These are phyloP conservation scores for Taphrina confusa DNA, from an alignment of 1,139 yeast species.

Conservation along the genomic window DNA sequence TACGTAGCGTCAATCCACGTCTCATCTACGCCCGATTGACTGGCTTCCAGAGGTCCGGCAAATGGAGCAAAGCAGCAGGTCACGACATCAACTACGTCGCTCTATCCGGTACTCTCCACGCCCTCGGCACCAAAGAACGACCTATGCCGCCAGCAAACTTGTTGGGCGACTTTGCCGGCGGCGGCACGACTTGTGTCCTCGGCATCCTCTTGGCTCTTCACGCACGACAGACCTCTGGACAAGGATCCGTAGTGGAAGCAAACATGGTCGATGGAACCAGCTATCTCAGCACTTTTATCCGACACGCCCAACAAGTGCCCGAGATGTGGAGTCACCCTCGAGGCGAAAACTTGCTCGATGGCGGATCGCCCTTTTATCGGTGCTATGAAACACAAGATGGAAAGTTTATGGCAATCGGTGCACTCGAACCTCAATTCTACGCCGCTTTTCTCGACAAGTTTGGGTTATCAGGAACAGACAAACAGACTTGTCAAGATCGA, in stretches of 20 bases:
- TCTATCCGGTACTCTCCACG: constrained; percentile 39
- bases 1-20: constrained; percentile 33
- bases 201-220: constrained; percentile 40
- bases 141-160: constrained; percentile 30
- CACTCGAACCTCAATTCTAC: constrained; percentile 42
- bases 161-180: constrained; percentile 42
- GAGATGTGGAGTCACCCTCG: constrained; percentile 32
- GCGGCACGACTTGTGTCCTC: constrained; percentile 40
- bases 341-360: constrained; percentile 41
- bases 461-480: constrained; percentile 20
- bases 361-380: constrained; percentile 40
- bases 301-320: constrained; percentile 36
- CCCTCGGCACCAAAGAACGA: constrained; percentile 17
- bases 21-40: constrained; percentile 40
- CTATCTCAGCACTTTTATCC: constrained; percentile 40
- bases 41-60: constrained; percentile 40
- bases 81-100: constrained; percentile 42
- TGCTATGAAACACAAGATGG: constrained; percentile 39
- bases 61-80: constrained; percentile 39
- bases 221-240: constrained; percentile 27
- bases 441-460: constrained; percentile 32
- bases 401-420: constrained; percentile 41
- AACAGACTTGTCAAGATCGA: constrained; percentile 26
- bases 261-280: constrained; percentile 41
- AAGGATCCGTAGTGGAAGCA: constrained; percentile 39